Percentiles rank a stretch among this genome's conserved stretches.
Evolutionary conservation across 2,329 filamentous ascomycete genomes (phyloP).

Genomic region (Proliferodiscus dingleyae): DNA sequence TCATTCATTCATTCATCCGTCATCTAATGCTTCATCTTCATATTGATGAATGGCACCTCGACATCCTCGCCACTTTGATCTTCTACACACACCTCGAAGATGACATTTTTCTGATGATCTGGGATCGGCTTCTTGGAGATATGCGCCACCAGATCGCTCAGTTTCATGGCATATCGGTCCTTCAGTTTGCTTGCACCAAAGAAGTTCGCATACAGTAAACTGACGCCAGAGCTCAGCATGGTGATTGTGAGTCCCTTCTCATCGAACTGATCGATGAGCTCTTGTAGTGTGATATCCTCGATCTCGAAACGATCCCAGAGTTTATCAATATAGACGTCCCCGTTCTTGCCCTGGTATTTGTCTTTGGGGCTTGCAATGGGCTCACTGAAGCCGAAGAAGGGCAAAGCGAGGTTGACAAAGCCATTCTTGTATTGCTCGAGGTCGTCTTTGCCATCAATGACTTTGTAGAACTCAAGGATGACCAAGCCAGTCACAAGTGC

Average conservation of each 20-base stretch:
- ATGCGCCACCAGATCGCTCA: constrained; percentile 81
- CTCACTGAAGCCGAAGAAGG: constrained; percentile 98
- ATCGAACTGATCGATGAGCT: constrained; percentile 80
- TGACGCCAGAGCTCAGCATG: constrained; percentile 97
- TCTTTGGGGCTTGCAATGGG: constrained; percentile 92
- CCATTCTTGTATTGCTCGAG: constrained; percentile 99
- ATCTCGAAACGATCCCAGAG: constrained; percentile 98
- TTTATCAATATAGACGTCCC: constrained; percentile 83
- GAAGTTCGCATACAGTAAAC: constrained; percentile 89
- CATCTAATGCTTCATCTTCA: constrained; percentile 47
- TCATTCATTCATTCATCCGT: constrained; percentile 10
- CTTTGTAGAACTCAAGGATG: constrained; percentile 90
- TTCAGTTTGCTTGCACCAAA: constrained; percentile 73
- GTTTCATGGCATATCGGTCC: constrained; percentile 75
- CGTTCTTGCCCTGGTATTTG: constrained; percentile 73
- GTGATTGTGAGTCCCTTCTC: constrained; percentile 74
- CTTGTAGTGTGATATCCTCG: constrained; percentile 73
- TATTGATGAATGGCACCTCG: constrained; percentile 94
- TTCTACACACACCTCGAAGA: constrained; percentile 93
- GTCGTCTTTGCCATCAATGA: constrained; percentile 92
- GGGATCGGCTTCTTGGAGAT: constrained; percentile 92
- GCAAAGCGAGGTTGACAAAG: constrained; percentile 91
- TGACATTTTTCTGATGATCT: constrained; percentile 87
- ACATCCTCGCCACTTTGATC: constrained; percentile 88
- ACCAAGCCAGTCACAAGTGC: constrained; percentile 93